Conservation (phyloP, 192 early-diverging fungal genomes). For the Coemansia sp. region DNA sequence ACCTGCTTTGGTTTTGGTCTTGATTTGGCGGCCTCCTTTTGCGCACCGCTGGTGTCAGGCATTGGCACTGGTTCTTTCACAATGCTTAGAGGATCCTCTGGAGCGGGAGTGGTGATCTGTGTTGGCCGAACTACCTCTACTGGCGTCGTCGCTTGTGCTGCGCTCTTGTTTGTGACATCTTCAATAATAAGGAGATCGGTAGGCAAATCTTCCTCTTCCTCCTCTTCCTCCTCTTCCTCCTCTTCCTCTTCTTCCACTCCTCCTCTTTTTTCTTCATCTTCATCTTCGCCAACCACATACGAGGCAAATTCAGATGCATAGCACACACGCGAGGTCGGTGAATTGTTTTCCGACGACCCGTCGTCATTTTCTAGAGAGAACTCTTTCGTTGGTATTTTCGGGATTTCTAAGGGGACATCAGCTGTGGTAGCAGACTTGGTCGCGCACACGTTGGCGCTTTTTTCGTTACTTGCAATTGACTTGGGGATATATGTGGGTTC, state of each 20-base stretch:
- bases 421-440: neutral
- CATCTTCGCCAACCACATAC: neutral
- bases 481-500: neutral
- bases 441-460: no score
- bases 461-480: neutral
- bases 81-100: neutral
- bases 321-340: constrained; percentile 21
- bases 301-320: constrained; percentile 23
- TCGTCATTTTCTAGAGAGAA: neutral
- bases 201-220: neutral
- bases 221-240: neutral
- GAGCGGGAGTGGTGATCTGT: neutral
- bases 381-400: neutral
- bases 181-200: neutral
- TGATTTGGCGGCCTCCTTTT: neutral
- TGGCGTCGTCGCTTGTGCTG: neutral
- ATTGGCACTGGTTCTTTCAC: neutral
- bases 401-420: no score
- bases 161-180: neutral
- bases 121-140: neutral
- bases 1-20: neutral
- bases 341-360: constrained; percentile 2
- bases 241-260: neutral
- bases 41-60: neutral
- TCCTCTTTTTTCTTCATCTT: neutral